Evolutionary conservation across 768 basidiomycete species (phyloP), one percentile per base, ranked within the genome.

Genomic region (Tremella yokohamensis): DNA sequence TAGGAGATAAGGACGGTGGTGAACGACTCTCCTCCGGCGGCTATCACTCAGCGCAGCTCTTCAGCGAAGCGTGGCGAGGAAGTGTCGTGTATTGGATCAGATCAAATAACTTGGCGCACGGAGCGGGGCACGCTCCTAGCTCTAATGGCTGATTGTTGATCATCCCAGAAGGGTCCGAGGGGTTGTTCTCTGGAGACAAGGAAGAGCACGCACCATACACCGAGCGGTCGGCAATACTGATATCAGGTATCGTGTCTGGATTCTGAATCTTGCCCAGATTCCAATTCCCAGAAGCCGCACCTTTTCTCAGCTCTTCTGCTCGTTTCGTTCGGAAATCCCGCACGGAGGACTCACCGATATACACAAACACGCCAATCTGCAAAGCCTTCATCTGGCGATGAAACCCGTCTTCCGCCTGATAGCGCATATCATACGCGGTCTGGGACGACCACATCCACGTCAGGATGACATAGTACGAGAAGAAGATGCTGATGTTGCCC

Each of bases 371-470:
- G 8, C 50, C 52, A 38, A 69, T 62, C 59, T 72, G 67, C 3
- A 66, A 29, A 6, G 52, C 56, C 51, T 72, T 72, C 18, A 53
- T 42, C 16, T 57, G 37, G 0, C 64, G 55, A 57, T 72, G 68
- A 26, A 44, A 63, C 8, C 40, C 54, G 42, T 69, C 70, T 40
- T 65, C 61, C 12, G 65, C 63, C 56, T 72, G 54, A 18, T 34
- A 38, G 2, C 54, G 54, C 34, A 55, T 52, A 19, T 55, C 51
- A 38, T 52, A 52, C 25, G 22, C 34, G 4, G 37, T 52, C 51
- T 72, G 70, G 3, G 67, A 63, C 22, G 49, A 56, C 70, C 70
- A 72, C 18, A 66, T 37, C 65, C 67, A 69, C 18, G 50, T 53
- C 12, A 72, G 58, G 47, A 72, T 62, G 25, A 54, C 48, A 53